Evolutionary conservation across 202 grass and related monocot genomes (phyloP), one percentile per base, ranked within the genome.

Genomic region (Zoysia matrella): DNA sequence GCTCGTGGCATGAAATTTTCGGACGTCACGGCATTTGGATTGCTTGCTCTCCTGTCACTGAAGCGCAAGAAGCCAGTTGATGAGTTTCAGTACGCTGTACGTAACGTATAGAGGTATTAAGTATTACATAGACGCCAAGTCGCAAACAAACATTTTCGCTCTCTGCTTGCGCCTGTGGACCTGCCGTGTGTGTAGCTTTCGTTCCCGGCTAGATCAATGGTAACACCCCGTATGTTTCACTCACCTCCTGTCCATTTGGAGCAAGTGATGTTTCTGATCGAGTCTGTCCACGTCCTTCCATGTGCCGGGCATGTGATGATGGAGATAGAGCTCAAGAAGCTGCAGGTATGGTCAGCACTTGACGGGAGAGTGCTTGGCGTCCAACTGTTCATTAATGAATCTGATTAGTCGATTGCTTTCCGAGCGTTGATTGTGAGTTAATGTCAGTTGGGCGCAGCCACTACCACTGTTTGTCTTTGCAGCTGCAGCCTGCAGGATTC

Each of bases 231-330:
- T 22, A 73, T 12, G 78, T 49, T 89, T 62, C 78, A 82, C 68
- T 86, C 83, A 69, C 22, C 22, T 22, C 78, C 52, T 40, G 52
- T 53, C 78, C 83, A 47, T 82, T 69, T 86, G 47, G 60, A 82
- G 83, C 61, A 73, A 62, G 73, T 78, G 47, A 8, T 86, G 83
- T 68, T 82, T 78, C 68, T 18, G 56, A 18, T 6, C 22, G 77
- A 80, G 13, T 3, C 30, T 53, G 73, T 73, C 78, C 48, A 43
- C 82, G n/a, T 86, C 83, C 3, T 73, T 40, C 60, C 88, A 86
- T 86, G 83, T 89, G 83, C 13, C 60, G 6, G 71, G 9, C 82
- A 85, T 73, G 78, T 89, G 72, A 81, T 82, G 78, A 89, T 89
- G 1, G 2, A 65, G 45, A 52, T 61, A 45, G 62, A 65, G 15